These are phyloP conservation scores for Dactylis glomerata DNA, from an alignment of 176 grass and related monocot genomes.

Conservation along the genomic window DNA sequence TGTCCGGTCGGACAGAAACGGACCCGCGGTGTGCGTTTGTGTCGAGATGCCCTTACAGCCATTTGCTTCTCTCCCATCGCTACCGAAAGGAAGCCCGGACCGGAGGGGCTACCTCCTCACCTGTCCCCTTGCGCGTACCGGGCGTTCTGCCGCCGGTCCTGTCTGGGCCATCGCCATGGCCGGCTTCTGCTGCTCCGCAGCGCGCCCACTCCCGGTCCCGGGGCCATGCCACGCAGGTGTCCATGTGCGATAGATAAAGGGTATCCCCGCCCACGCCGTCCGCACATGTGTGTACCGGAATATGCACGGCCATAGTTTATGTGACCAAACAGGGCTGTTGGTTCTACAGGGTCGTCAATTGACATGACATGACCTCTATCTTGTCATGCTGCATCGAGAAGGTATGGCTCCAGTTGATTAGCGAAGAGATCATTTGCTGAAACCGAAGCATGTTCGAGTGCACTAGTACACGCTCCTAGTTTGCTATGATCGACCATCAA, in stretches of 20 bases:
- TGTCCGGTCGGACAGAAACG: too few species aligned
- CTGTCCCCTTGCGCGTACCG: neutral
- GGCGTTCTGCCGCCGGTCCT: neutral
- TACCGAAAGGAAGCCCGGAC: too few species aligned
- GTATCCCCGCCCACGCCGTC: neutral
- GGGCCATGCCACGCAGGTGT: neutral
- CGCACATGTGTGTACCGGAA: neutral
- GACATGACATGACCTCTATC: neutral
- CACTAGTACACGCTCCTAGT: neutral
- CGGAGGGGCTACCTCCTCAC: too few species aligned
- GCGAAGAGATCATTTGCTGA: neutral
- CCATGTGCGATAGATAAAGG: conserved; percentile 38
- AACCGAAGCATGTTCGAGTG: neutral
- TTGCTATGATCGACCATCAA: neutral
- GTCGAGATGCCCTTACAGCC: too few species aligned
- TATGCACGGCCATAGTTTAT: too few species aligned
- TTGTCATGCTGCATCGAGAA: neutral
- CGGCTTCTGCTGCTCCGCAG: neutral
- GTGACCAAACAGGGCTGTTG: too few species aligned
- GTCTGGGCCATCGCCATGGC: neutral
- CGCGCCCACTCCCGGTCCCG: too few species aligned
- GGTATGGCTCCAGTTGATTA: neutral
- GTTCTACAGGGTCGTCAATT: neutral
- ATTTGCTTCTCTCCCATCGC: too few species aligned
- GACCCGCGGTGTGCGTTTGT: too few species aligned